Evolutionary conservation across 2,329 filamentous ascomycete genomes (phyloP).

Genomic region (Colletotrichum caudatum): DNA sequence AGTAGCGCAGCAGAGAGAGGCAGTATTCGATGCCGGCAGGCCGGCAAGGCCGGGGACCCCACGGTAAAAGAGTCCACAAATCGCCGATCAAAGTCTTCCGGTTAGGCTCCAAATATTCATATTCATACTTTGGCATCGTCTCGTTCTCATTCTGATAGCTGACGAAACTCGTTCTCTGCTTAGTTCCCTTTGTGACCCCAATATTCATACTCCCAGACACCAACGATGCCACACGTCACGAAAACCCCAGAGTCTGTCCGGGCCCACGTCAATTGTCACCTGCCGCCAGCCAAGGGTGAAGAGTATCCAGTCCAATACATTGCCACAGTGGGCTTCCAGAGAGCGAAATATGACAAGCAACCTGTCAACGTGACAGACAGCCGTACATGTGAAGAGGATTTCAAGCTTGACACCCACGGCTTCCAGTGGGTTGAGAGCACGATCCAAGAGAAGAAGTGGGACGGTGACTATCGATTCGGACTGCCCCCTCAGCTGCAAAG

Average conservation of each 20-base stretch:
- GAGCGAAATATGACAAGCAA: slow-evolving; percentile 3
- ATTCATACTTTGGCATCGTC: too few relatives aligned
- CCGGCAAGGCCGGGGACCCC: too few relatives aligned
- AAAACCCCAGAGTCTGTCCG: neutral
- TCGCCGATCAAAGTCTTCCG: too few relatives aligned
- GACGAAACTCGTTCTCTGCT: too few relatives aligned
- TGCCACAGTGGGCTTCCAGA: slow-evolving; percentile 1
- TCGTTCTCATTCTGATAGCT: too few relatives aligned
- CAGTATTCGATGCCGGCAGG: too few relatives aligned
- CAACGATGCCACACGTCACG: neutral
- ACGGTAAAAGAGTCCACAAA: too few relatives aligned
- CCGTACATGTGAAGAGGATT: slow-evolving; percentile 62
- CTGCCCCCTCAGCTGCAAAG: slow-evolving; percentile 21
- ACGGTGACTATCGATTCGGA: slow-evolving; percentile 20
- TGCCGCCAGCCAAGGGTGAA: neutral
- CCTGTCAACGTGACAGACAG: neutral
- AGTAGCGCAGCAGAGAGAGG: too few relatives aligned
- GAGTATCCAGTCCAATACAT: neutral
- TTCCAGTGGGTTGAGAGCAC: slow-evolving; percentile 69
- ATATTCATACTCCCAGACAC: too few relatives aligned
- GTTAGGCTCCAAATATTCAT: too few relatives aligned
- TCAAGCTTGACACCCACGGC: slow-evolving; percentile 63
- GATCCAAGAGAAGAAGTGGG: slow-evolving; percentile 61
- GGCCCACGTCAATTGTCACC: slow-evolving; percentile 4
- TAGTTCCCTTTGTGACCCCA: too few relatives aligned